phyloP scores from a whole-genome alignment of 208 protist species.

The Leishmania guyanensis region DNA sequence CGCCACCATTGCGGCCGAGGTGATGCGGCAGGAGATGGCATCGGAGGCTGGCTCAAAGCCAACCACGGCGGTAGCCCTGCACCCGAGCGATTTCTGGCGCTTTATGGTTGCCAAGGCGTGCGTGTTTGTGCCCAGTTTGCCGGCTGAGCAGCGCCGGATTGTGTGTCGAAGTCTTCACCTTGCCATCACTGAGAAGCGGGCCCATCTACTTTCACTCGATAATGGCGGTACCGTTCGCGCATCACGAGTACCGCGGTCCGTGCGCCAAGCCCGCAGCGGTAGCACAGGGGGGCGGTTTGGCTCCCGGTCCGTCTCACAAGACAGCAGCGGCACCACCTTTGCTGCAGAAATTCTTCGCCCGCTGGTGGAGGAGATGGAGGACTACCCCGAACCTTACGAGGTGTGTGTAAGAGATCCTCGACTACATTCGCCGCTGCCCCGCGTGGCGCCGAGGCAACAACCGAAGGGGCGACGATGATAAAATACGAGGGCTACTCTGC shows the following conservation, averaged over 20 bases:
- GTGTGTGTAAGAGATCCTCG: slow-evolving; percentile 24
- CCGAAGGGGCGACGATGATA: not conserved
- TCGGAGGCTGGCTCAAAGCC: slow-evolving; percentile 5
- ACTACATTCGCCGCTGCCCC: not conserved
- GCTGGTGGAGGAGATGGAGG: slow-evolving; percentile 61
- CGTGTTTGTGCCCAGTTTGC: slow-evolving; percentile 70
- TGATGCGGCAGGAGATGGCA: slow-evolving; percentile 9
- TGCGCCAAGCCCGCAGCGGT: not conserved
- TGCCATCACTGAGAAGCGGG: slow-evolving; percentile 50
- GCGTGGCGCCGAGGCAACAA: not conserved
- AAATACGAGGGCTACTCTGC: not conserved
- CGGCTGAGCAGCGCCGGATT: slow-evolving; percentile 42
- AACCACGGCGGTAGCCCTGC: slow-evolving; percentile 17
- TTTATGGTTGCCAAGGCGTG: slow-evolving; percentile 79
- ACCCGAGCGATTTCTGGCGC: slow-evolving; percentile 65
- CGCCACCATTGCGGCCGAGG: slow-evolving; percentile 10
- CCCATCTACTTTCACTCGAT: slow-evolving; percentile 19
- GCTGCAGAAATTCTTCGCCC: slow-evolving; percentile 53
- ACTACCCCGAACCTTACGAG: slow-evolving; percentile 58
- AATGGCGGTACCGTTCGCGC: not conserved
- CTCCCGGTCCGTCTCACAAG: not conserved
- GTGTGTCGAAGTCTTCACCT: slow-evolving; percentile 50
- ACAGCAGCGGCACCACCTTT: not conserved
- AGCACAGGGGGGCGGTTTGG: not conserved
- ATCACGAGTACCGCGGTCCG: slow-evolving; percentile 1